Evolutionary conservation across 139 green algal genomes (phyloP).

Genomic region (Chlamydomonas eustigma): DNA sequence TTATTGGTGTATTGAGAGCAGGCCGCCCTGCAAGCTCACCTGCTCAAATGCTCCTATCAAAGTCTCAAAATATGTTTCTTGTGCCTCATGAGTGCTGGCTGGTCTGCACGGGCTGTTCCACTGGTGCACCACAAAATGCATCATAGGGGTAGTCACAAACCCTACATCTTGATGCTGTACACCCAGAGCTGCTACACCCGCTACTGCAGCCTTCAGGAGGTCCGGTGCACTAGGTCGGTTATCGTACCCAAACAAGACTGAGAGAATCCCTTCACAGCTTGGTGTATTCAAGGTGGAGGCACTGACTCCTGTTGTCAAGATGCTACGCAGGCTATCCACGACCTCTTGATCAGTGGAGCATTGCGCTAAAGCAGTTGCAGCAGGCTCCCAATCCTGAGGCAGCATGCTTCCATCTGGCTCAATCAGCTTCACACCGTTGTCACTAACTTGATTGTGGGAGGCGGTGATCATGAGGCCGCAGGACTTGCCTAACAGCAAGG

Average conservation of each 20-base stretch:
- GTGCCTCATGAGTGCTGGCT: background rate
- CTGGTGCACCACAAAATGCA: slow-evolving; percentile 75
- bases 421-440: slow-evolving; percentile 52
- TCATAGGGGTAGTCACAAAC: slow-evolving; percentile 89
- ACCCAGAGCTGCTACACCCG: slow-evolving; percentile 56
- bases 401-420: slow-evolving; percentile 83
- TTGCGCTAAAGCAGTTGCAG: slow-evolving; percentile 68
- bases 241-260: slow-evolving; percentile 74
- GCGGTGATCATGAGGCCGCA: slow-evolving; percentile 95
- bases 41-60: slow-evolving; percentile 46
- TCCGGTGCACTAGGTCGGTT: slow-evolving; percentile 59
- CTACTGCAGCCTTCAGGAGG: slow-evolving; percentile 58
- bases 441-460: slow-evolving; percentile 36
- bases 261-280: too few relatives aligned
- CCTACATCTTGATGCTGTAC: slow-evolving; percentile 44
- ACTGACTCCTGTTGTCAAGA: too few relatives aligned
- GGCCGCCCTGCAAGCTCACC: background rate
- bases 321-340: too few relatives aligned
- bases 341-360: background rate
- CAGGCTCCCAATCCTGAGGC: slow-evolving; percentile 52
- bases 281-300: too few relatives aligned
- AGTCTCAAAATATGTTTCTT: slow-evolving; percentile 54
- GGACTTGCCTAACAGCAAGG: slow-evolving; percentile 23
- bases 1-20: too few relatives aligned
- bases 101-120: background rate